Conservation (phyloP, 2,329 filamentous ascomycete species). For the Claviceps lovelessii region DNA sequence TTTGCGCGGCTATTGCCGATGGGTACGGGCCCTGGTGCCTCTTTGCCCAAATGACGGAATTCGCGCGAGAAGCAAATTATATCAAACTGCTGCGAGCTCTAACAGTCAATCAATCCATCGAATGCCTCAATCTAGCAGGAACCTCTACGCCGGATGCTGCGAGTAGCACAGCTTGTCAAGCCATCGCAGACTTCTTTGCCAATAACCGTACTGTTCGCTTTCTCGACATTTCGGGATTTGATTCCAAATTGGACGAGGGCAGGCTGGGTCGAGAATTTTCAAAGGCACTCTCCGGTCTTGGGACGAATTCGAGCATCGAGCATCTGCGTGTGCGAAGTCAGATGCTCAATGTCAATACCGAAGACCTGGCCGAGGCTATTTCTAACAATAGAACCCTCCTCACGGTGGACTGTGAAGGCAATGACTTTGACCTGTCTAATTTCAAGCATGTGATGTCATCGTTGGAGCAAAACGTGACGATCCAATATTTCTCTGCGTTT, state of each 20-base stretch:
- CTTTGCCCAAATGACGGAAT: slow-evolving; percentile 44
- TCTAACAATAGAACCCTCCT: slow-evolving; percentile 32
- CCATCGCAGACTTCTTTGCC: slow-evolving; percentile 36
- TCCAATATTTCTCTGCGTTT: slow-evolving; percentile 31
- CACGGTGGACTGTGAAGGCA: slow-evolving; percentile 40
- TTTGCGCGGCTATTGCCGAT: slow-evolving; percentile 32
- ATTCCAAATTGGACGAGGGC: slow-evolving; percentile 42
- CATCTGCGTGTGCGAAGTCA: slow-evolving; percentile 43
- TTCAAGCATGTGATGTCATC: slow-evolving; percentile 32
- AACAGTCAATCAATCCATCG: slow-evolving; percentile 33
- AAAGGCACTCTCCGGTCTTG: slow-evolving; percentile 32
- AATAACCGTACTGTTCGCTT: slow-evolving; percentile 36
- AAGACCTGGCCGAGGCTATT: slow-evolving; percentile 36
- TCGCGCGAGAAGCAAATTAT: slow-evolving; percentile 36
- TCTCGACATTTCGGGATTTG: slow-evolving; percentile 42
- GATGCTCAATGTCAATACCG: slow-evolving; percentile 38
- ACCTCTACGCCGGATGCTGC: slow-evolving; percentile 34
- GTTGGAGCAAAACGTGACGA: slow-evolving; percentile 26
- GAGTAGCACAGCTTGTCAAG: slow-evolving; percentile 31
- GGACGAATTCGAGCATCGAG: slow-evolving; percentile 27
- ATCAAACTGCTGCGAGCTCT: slow-evolving; percentile 35
- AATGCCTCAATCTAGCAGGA: slow-evolving; percentile 39
- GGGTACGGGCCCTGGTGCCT: slow-evolving; percentile 35
- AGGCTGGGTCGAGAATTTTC: slow-evolving; percentile 40
- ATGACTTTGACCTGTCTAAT: slow-evolving; percentile 39